Evolutionary conservation across 306 rosid species (phyloP), one percentile per base, ranked within the genome.

Genomic region (Cicer cuneatum): DNA sequence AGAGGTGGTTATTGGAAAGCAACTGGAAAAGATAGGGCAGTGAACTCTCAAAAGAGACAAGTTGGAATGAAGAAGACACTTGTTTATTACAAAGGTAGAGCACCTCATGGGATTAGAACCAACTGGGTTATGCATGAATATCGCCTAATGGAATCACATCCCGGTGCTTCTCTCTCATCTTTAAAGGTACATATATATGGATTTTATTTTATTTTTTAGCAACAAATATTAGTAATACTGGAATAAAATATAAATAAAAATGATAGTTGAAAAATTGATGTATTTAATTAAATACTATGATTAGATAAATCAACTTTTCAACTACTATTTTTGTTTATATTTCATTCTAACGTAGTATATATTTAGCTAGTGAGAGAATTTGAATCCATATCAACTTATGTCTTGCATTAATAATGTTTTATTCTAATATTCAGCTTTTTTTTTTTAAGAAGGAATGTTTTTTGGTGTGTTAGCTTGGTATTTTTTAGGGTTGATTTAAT

Each of bases 101-200:
- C 98, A 9, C 98, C 98, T 0, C 98, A 88, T 86, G 98, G 98
- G 12, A 69, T 87, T 16, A 86, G 98, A 85, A 93, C 97, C 29
- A 91, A 88, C 59, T 93, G 98, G 98, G 92, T 93, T 66, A 93
- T 93, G 98, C 98, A 93, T 58, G 98, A 93, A 81, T 93, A 93
- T 14, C 97, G 98, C 7, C 83, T 92, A 1, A 70, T 80, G 56
- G 87, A 90, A 56, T 84, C 97, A 6, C 6, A 80, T 1, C 84
- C 79, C 62, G 76, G 73, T 46, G 71, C 76, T 81, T 47, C 87
- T 45, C 78, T 86, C 12, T 88, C 93, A 3, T 76, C 94, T 76
- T 78, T 90, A 13, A 93, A 91, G 97, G 98, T 93, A 86, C 29
- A 46, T 43, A 10, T 4, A 45, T 9, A 45, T 7, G 0, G 7